Evolutionary conservation across 495 filamentous ascomycete species (phyloP).

Genomic region (Penicillium pancosmium): DNA sequence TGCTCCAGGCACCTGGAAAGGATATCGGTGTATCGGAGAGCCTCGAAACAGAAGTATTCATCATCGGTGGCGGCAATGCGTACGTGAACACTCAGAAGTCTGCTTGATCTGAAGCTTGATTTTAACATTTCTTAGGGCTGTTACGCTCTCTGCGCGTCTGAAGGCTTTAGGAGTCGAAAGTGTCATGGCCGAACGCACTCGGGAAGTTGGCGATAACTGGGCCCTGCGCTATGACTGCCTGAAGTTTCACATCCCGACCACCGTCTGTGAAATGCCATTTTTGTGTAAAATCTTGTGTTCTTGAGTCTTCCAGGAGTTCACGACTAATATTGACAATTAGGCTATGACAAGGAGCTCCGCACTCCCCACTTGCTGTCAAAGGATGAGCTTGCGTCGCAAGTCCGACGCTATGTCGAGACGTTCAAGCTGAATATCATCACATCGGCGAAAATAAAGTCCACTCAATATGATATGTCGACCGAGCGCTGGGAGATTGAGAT

Average conservation of each 20-base stretch:
- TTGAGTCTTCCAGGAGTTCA: background rate
- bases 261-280: conserved; percentile 22
- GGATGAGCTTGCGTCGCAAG: conserved; percentile 38
- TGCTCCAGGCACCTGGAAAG: conserved; percentile 8
- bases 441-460: conserved; percentile 30
- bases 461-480: conserved; percentile 24
- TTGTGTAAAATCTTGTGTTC: conserved; percentile 14
- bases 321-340: conserved; percentile 5
- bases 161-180: conserved; percentile 36
- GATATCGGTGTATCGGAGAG: background rate
- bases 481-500: conserved; percentile 35
- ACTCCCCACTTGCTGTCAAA: conserved; percentile 38
- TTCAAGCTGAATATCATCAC: conserved; percentile 40
- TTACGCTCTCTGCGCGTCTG: conserved; percentile 37
- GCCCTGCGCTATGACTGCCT: conserved; percentile 37
- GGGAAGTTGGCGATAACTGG: conserved; percentile 41
- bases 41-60: conserved; percentile 28
- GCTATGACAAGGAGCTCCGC: conserved; percentile 20
- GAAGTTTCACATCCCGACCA: conserved; percentile 37
- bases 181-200: conserved; percentile 36
- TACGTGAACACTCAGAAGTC: conserved; percentile 5
- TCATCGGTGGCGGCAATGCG: conserved; percentile 32
- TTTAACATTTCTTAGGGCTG: conserved; percentile 11
- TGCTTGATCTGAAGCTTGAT: background rate
- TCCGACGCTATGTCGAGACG: conserved; percentile 33